A percentile compares a stretch with the other conserved stretches of the same genome.
Evolutionary conservation across 768 basidiomycete species (phyloP).

Genomic region (Tricholoma flavovirens): DNA sequence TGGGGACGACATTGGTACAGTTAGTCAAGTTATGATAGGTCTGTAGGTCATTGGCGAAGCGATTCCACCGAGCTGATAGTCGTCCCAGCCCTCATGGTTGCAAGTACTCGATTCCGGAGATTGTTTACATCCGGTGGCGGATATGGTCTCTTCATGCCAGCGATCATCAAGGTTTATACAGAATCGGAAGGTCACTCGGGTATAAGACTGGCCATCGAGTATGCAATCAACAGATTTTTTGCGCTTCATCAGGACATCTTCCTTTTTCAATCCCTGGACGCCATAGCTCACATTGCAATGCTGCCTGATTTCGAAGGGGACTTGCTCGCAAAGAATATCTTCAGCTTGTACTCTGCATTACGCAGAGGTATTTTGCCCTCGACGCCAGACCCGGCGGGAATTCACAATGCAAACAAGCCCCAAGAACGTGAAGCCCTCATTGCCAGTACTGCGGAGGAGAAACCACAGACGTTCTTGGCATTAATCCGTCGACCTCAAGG

Average conservation of each 20-base stretch:
- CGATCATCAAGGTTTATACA: conserved; percentile 62
- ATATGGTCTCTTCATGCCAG: conserved; percentile 72
- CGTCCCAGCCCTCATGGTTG: conserved; percentile 59
- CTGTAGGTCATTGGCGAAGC: conserved; percentile 17
- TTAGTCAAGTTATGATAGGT: conserved; percentile 73
- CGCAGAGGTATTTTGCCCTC: conserved; percentile 33
- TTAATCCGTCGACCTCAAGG: conserved; percentile 41
- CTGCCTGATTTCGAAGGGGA: conserved; percentile 42
- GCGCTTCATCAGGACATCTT: conserved; percentile 69
- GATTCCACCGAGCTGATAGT: conserved; percentile 2
- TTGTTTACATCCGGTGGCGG: conserved; percentile 67
- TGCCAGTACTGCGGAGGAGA: conserved; percentile 64
- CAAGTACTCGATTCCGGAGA: conserved; percentile 71
- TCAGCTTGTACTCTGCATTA: conserved; percentile 53
- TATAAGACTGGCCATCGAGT: conserved; percentile 65
- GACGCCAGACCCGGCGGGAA: conserved; percentile 57
- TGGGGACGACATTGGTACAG: conserved; percentile 70
- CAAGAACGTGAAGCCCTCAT: conserved; percentile 71
- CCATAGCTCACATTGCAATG: conserved; percentile 49
- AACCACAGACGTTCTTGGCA: conserved; percentile 63
- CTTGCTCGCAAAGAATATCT: conserved; percentile 53
- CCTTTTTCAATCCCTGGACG: conserved; percentile 67
- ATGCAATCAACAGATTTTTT: conserved; percentile 65
- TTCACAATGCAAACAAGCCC: conserved; percentile 53
- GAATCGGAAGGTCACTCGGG: conserved; percentile 52